Percentiles rank a stretch among this genome's conserved stretches.
Evolutionary conservation across 2,329 filamentous ascomycete species (phyloP).

Genomic region (Pseudogymnoascus sp.): DNA sequence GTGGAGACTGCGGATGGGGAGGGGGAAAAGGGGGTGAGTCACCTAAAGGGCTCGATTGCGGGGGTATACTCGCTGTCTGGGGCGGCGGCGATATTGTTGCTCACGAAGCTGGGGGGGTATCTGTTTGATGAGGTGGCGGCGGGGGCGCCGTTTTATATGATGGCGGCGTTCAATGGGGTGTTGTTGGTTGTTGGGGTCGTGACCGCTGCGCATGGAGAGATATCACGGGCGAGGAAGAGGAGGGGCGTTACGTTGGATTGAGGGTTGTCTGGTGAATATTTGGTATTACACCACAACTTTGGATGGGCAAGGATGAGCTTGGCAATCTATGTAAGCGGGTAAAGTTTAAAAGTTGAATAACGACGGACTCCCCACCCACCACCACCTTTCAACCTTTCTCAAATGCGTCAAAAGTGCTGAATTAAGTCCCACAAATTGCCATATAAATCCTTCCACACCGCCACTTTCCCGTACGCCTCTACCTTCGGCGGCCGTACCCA

Average conservation of each 20-base stretch:
- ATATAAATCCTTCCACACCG: conserved; percentile 4
- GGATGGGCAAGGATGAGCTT: too few relatives aligned
- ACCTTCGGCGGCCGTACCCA: neutral
- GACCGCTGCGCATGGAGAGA: conserved; percentile 24
- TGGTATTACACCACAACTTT: neutral
- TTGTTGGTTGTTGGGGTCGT: conserved; percentile 45
- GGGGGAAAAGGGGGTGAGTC: conserved; percentile 32
- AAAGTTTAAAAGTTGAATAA: neutral
- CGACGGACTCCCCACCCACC: neutral
- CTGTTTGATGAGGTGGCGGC: conserved; percentile 69
- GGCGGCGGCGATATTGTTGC: conserved; percentile 76
- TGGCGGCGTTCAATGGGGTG: conserved; percentile 77
- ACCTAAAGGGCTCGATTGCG: conserved; percentile 84
- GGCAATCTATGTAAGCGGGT: neutral
- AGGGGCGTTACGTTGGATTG: neutral
- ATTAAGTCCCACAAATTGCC: conserved; percentile 9
- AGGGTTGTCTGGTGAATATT: too few relatives aligned
- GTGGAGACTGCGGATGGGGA: conserved; percentile 7
- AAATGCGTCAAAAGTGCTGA: neutral
- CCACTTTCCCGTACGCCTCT: neutral
- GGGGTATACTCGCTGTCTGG: conserved; percentile 90
- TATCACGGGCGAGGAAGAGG: conserved; percentile 14
- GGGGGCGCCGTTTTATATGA: conserved; percentile 86
- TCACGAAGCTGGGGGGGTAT: conserved; percentile 84
- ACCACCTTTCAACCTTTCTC: too few relatives aligned